These are phyloP conservation scores for Urochloa ruziziensis DNA, from an alignment of 176 grass and related monocot genomes.

Conservation along the genomic window DNA sequence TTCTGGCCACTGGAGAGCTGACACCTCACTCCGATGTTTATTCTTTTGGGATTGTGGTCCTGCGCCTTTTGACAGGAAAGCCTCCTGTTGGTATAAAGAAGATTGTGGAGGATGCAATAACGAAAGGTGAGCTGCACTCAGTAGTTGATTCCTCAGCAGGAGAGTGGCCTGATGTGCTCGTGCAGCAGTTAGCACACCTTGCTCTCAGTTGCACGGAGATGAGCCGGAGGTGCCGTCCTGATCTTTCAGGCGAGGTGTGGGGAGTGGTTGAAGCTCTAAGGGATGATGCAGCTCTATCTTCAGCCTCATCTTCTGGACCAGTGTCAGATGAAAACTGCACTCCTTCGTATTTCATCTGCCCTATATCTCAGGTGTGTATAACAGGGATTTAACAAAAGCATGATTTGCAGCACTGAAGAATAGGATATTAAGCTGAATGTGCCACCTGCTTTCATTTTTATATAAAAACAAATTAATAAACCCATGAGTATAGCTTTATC, in stretches of 20 bases:
- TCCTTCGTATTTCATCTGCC: slow-evolving; percentile 35
- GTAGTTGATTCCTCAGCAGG: slow-evolving; percentile 35
- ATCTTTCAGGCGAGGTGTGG: slow-evolving; percentile 38
- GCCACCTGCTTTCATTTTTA: too few species aligned
- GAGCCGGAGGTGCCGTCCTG: slow-evolving; percentile 33
- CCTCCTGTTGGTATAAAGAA: slow-evolving; percentile 42
- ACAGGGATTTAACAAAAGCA: not conserved
- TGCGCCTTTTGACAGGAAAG: slow-evolving; percentile 39
- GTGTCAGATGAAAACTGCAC: slow-evolving; percentile 3
- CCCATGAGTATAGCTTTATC: not conserved
- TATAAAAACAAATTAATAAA: not conserved
- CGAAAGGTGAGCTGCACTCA: slow-evolving; percentile 18
- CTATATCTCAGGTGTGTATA: slow-evolving; percentile 37
- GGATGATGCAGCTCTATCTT: slow-evolving; percentile 9
- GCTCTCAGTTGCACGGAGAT: slow-evolving; percentile 42
- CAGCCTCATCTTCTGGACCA: slow-evolving; percentile 29
- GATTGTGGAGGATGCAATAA: slow-evolving; percentile 40
- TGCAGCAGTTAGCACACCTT: slow-evolving; percentile 30
- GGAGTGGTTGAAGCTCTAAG: slow-evolving; percentile 18
- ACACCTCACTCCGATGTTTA: slow-evolving; percentile 44
- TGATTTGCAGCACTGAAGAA: too few species aligned
- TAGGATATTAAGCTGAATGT: too few species aligned
- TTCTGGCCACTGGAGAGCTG: slow-evolving; percentile 38
- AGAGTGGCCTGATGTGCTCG: slow-evolving; percentile 25
- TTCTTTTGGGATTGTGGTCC: slow-evolving; percentile 45